phyloP scores from a whole-genome alignment of 176 grass and related monocot species.

The Lolium rigidum region DNA sequence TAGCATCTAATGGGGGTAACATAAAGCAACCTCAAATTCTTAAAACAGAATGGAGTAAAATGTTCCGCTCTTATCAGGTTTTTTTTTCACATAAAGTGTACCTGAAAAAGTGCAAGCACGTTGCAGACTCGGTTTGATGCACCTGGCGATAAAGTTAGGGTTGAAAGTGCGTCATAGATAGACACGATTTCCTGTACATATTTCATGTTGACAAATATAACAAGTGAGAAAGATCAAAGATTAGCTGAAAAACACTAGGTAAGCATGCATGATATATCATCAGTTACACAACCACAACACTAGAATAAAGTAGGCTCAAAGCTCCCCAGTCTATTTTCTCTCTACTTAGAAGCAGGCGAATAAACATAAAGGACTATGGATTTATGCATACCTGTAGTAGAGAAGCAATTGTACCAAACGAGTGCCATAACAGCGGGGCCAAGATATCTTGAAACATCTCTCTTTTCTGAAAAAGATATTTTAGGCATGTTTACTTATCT shows the following conservation, averaged over 20 bases:
- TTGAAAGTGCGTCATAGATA: conserved; percentile 90
- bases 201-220: too few species aligned
- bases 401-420: conserved; percentile 88
- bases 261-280: not conserved
- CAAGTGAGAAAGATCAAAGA: not conserved
- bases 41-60: not conserved
- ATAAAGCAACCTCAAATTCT: not conserved
- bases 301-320: conserved; percentile 11
- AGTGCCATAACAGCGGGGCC: conserved; percentile 88
- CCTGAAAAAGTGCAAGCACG: conserved; percentile 98
- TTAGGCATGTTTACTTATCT: not conserved
- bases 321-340: not conserved
- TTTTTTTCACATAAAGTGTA: conserved; percentile 26
- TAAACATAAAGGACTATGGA: not conserved
- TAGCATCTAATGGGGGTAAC: not conserved
- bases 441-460: conserved; percentile 92
- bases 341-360: conserved; percentile 37
- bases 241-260: not conserved
- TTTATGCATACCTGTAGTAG: conserved; percentile 75
- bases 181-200: conserved; percentile 77
- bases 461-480: conserved; percentile 48
- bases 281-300: not conserved
- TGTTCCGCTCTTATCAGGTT: not conserved
- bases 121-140: conserved; percentile 98
- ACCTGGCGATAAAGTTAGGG: conserved; percentile 71